Evolutionary conservation across 2,329 filamentous ascomycete genomes (phyloP), one percentile per base, ranked within the genome.

Genomic region (Fusarium sulawesiense): DNA sequence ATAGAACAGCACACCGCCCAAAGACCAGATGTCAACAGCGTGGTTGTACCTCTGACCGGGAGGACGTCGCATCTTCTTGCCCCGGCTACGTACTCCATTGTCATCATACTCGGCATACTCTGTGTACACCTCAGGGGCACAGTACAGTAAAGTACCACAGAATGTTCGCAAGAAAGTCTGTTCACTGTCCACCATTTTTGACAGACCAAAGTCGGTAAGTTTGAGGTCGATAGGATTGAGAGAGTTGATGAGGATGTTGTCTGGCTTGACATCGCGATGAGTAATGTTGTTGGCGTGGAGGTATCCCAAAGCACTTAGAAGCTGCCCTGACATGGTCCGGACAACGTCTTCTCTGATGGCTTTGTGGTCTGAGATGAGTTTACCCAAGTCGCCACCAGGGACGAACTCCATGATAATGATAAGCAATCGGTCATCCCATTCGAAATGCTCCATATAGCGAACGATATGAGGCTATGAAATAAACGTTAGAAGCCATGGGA

Each of bases 371-470:
- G 83, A 81, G 30, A 98, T 85, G 68, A 92, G 89, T 49, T 89
- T 89, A 56, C 93, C 93, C 14, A 99, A 83, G 78, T 99, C 95
- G 46, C 96, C 96, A 30, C 88, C 87, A 9, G 89, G 87, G 16
- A 98, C 89, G 73, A 88, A 97, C 76, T 99, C 96, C 96, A 99
- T 99, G 78, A 97, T 92, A 77, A 98, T 95, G 79, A 99, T 97
- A 78, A 98, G 94, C 7, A 98, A 86, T 77, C 94, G 85, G 41
- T 92, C 86, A 46, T 90, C 88, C 83, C 92, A 91, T 70, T 97
- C 94, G 71, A 96, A 88, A 76, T 96, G 93, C 74, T 97, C 94
- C 58, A 97, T 89, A 76, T 96, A 99, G 69, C 92, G 89, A 44
- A 99, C 95, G 73, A 99, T 94, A 74, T 98, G 95, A 4, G 89